Percentiles rank a stretch among this genome's conserved stretches.
Evolutionary conservation across 2,329 filamentous ascomycete genomes (phyloP).

Genomic region (Byssoonygena ceratinophila): DNA sequence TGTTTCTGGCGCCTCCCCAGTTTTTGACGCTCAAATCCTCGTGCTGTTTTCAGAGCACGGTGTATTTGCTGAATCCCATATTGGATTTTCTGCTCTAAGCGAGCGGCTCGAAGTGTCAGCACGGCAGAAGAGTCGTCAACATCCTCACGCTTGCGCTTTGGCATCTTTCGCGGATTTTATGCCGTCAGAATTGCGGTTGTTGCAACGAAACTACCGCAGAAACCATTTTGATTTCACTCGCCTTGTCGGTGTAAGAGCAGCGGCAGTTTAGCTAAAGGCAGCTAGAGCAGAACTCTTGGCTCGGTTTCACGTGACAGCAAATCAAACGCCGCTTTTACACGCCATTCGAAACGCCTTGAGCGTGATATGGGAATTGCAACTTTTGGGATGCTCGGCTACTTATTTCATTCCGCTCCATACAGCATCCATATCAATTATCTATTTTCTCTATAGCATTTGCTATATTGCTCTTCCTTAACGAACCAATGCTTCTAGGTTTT

Average conservation of each 20-base stretch:
- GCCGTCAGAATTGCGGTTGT: too few species aligned
- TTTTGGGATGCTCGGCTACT: too few species aligned
- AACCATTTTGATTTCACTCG: too few species aligned
- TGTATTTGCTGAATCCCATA: slow-evolving; percentile 42
- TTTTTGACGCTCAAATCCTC: slow-evolving; percentile 55
- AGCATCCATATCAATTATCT: slow-evolving; percentile 23
- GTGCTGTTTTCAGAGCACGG: slow-evolving; percentile 47
- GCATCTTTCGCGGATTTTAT: slow-evolving; percentile 20
- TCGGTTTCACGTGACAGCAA: too few species aligned
- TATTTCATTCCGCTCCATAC: slow-evolving; percentile 26
- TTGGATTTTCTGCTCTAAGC: slow-evolving; percentile 40
- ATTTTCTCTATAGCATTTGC: slow-evolving; percentile 28
- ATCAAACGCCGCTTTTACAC: too few species aligned
- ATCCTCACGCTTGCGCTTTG: slow-evolving; percentile 34
- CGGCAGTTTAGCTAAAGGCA: too few species aligned
- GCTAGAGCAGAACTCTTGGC: too few species aligned
- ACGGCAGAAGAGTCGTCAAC: slow-evolving; percentile 22
- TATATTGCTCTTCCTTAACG: slow-evolving; percentile 19
- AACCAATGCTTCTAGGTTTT: slow-evolving; percentile 19
- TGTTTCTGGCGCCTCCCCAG: slow-evolving; percentile 49
- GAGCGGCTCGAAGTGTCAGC: slow-evolving; percentile 27
- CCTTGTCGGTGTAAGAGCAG: not conserved
- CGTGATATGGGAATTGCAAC: too few species aligned
- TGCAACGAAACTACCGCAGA: too few species aligned
- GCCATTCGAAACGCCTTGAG: too few species aligned